Evolutionary conservation across 225 moss, liverwort and hornwort genomes (phyloP), one percentile per base, ranked within the genome.

Genomic region (Lunularia cruciata): DNA sequence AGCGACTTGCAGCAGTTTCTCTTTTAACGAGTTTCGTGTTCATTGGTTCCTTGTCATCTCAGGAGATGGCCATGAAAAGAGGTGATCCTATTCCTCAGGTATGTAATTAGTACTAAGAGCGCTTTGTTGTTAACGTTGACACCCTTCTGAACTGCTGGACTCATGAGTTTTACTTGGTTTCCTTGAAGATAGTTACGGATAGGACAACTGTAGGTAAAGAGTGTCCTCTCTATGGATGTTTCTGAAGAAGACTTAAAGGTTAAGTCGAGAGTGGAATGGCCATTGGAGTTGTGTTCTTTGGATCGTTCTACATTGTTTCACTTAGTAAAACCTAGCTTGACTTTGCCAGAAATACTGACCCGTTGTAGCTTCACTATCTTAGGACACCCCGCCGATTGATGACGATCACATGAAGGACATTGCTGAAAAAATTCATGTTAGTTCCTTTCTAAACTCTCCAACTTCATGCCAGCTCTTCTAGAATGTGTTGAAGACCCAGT

Each of bases 31-130:
- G n/a, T n/a, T n/a, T n/a, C n/a, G n/a, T n/a, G n/a, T n/a, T 40
- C 40, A 40, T 40, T 6, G 6, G 40, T 40, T 6, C 13, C 13
- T 32, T 22, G 28, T 31, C 48, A 7, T 36, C 52, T 23, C 87
- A 91, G 95, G 95, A 96, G 85, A 92, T 96, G 82, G 90, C 95
- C 43, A 77, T 37, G 47, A 88, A 87, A 47, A 92, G 87, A 81
- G 89, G 90, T 35, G 83, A 80, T 77, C 65, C 89, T 56, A 57
- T 83, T 57, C 74, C 86, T 75, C 75, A 94, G 94, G 94, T 91
- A 33, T 30, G 36, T 69, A 10, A 16, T 59, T 46, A 9, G 6
- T 47, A 14, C 5, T 18, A 12, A 28, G 67, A 46, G 22, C 8
- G 2, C n/a, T 58, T 58, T 6, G 19, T 57, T 32, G 25, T 59